Evolutionary conservation across 2,329 filamentous ascomycete genomes (phyloP).

Genomic region (Sporothrix humicola): DNA sequence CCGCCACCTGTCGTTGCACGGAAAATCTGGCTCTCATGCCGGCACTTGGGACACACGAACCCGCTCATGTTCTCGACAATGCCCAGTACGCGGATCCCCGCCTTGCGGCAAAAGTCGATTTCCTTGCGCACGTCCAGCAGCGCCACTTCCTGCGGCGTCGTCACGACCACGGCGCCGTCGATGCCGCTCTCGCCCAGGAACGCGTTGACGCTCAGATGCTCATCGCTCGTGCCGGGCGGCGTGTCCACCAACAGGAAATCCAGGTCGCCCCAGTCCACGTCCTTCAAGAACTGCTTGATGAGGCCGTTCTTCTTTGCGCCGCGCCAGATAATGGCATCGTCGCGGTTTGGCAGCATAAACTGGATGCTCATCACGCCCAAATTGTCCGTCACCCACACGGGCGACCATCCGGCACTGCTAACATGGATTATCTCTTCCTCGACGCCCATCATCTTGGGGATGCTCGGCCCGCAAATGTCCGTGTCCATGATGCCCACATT

Average conservation of each 20-base stretch:
- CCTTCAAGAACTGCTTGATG: conserved; percentile 97
- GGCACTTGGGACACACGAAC: conserved; percentile 94
- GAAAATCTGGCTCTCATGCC: conserved; percentile 83
- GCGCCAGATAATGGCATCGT: conserved; percentile 96
- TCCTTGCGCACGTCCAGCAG: conserved; percentile 95
- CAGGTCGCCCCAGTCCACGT: conserved; percentile 95
- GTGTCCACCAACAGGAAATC: conserved; percentile 95
- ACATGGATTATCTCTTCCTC: conserved; percentile 93
- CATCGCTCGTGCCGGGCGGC: conserved; percentile 91
- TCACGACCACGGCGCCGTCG: conserved; percentile 90
- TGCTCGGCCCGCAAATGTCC: conserved; percentile 93
- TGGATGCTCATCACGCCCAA: conserved; percentile 96
- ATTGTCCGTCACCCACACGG: conserved; percentile 94
- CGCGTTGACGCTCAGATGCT: conserved; percentile 92
- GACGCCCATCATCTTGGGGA: conserved; percentile 99
- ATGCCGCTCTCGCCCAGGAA: conserved; percentile 90
- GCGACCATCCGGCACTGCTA: conserved; percentile 86
- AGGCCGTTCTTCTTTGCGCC: conserved; percentile 98
- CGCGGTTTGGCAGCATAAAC: conserved; percentile 93
- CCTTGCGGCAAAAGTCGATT: conserved; percentile 96
- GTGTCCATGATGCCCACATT: conserved; percentile 97
- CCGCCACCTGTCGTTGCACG: conserved; percentile 89
- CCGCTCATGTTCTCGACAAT: conserved; percentile 98
- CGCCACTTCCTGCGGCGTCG: conserved; percentile 92
- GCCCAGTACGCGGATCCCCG: conserved; percentile 84